These are phyloP conservation scores for Heterobasidion annosum DNA, from an alignment of 1,284 basidiomycete species.

Conservation along the genomic window DNA sequence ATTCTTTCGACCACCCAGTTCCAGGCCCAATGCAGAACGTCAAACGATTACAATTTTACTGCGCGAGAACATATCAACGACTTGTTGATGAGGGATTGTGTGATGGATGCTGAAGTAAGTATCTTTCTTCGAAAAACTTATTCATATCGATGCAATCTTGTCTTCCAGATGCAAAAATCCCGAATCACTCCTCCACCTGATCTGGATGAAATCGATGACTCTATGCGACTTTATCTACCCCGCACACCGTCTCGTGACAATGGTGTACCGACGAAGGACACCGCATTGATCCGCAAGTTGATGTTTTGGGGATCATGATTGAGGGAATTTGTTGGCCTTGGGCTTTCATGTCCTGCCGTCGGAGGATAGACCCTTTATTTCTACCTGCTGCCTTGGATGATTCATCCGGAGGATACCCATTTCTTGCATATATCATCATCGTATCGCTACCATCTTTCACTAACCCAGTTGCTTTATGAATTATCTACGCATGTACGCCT, in stretches of 20 bases:
- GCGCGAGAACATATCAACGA: constrained; percentile 41
- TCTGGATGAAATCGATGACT: constrained; percentile 18
- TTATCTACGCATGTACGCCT: neutral
- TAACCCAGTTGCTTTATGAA: neutral
- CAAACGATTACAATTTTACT: constrained; percentile 47
- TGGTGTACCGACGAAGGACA: constrained; percentile 21
- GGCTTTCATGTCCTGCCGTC: neutral
- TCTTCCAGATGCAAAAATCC: constrained; percentile 45
- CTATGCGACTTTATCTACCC: constrained; percentile 4
- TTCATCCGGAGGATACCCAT: neutral
- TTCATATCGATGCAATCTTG: constrained; percentile 3
- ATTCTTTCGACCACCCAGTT: constrained; percentile 61
- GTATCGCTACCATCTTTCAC: neutral
- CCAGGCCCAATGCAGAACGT: constrained; percentile 59
- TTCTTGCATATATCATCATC: constrained; percentile 1
- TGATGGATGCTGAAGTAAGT: constrained; percentile 61
- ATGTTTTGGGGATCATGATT: constrained; percentile 10
- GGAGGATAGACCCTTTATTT: neutral
- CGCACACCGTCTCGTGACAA: constrained; percentile 23
- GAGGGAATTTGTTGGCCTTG: neutral
- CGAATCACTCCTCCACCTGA: constrained; percentile 41
- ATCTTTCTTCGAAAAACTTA: neutral
- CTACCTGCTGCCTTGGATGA: neutral
- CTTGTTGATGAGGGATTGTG: constrained; percentile 38
- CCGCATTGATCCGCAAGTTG: constrained; percentile 33